phyloP scores from a whole-genome alignment of 1,284 basidiomycete species.

The Pascua guehoae region DNA sequence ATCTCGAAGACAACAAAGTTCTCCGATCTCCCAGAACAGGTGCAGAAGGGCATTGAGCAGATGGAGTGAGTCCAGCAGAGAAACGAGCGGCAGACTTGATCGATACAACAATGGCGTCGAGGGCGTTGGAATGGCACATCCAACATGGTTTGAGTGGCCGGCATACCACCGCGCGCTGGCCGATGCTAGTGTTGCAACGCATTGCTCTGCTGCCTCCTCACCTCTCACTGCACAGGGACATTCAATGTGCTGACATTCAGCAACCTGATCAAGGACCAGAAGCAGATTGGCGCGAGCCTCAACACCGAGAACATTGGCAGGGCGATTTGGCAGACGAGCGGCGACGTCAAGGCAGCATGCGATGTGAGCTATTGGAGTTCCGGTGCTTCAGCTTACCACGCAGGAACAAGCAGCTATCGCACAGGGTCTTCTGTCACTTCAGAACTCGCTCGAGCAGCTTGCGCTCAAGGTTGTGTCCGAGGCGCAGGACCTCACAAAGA shows the following conservation, averaged over 20 bases:
- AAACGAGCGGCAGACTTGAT: too few relatives aligned
- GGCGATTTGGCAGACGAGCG: conserved; percentile 41
- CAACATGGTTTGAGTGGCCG: too few relatives aligned
- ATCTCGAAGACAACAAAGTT: conserved; percentile 37
- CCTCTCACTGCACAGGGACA: too few relatives aligned
- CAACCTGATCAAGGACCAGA: conserved; percentile 35
- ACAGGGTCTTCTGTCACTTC: conserved; percentile 31
- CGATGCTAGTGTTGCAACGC: too few relatives aligned
- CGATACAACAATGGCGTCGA: too few relatives aligned
- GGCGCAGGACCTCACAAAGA: conserved; percentile 31
- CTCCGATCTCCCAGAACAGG: conserved; percentile 35
- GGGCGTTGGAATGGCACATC: background rate
- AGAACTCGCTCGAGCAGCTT: conserved; percentile 27
- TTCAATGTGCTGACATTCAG: conserved; percentile 13
- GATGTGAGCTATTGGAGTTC: conserved; percentile 35
- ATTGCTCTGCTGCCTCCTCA: too few relatives aligned
- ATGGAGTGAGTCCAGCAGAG: conserved; percentile 32
- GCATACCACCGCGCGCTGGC: too few relatives aligned
- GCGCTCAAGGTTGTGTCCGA: conserved; percentile 28
- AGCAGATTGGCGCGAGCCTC: conserved; percentile 29
- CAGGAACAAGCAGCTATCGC: conserved; percentile 37
- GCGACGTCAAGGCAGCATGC: conserved; percentile 49
- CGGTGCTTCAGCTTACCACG: background rate
- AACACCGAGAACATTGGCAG: conserved; percentile 31
- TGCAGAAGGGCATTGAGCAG: conserved; percentile 39